Conservation (phyloP, 176 grass and related monocot genomes). For the Aechmea fasciata region DNA sequence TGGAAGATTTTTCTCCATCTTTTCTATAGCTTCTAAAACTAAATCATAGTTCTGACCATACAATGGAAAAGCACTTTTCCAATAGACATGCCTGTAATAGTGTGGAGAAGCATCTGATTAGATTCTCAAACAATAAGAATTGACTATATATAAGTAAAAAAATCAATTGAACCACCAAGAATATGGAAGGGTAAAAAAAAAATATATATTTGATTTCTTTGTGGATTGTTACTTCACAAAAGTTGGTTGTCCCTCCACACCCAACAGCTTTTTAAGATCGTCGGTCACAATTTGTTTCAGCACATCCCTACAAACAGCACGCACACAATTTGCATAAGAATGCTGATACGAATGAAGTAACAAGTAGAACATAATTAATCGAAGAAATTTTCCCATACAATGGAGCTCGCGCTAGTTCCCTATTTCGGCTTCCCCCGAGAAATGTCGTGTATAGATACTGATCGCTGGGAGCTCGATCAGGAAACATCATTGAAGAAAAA, state of each 20-base stretch:
- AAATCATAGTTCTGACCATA: slow-evolving; percentile 65
- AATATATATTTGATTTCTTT: neutral
- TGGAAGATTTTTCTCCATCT: slow-evolving; percentile 87
- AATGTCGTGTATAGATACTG: slow-evolving; percentile 90
- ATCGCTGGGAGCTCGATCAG: slow-evolving; percentile 80
- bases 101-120: slow-evolving; percentile 1
- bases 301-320: slow-evolving; percentile 37
- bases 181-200: neutral
- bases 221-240: slow-evolving; percentile 67
- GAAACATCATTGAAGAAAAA: slow-evolving; percentile 99
- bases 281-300: slow-evolving; percentile 70
- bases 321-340: slow-evolving; percentile 19
- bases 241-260: slow-evolving; percentile 58
- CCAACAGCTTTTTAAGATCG: slow-evolving; percentile 76
- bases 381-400: slow-evolving; percentile 36
- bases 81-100: slow-evolving; percentile 70
- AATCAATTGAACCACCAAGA: neutral
- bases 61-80: slow-evolving; percentile 97
- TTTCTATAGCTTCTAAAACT: slow-evolving; percentile 82
- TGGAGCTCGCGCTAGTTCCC: slow-evolving; percentile 80
- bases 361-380: slow-evolving; percentile 14
- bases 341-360: slow-evolving; percentile 1
- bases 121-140: slow-evolving; percentile 8
- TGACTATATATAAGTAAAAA: neutral
- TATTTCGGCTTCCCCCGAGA: slow-evolving; percentile 88